phyloP scores from a whole-genome alignment of 805 yeast genomes.

The Nakazawaea sp. region DNA sequence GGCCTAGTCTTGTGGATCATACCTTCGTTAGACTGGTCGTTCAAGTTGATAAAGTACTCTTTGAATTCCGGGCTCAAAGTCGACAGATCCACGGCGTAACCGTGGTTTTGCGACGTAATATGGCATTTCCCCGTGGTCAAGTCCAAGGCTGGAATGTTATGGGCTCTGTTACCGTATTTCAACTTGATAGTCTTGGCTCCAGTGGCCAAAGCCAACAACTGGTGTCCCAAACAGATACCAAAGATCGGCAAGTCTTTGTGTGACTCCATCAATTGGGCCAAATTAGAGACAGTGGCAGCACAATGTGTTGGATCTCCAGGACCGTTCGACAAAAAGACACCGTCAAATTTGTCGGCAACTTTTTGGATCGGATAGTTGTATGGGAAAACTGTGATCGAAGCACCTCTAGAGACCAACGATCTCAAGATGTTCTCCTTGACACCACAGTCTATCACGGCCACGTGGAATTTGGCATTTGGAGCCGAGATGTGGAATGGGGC shows the following conservation, averaged over 20 bases:
- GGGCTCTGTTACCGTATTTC: constrained; percentile 98
- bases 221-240: constrained; percentile 98
- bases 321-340: constrained; percentile 90
- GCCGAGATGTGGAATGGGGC: constrained; percentile 87
- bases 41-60: constrained; percentile 87
- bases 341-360: constrained; percentile 89
- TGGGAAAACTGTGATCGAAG: constrained; percentile 94
- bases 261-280: constrained; percentile 61
- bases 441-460: constrained; percentile 96
- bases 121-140: constrained; percentile 88
- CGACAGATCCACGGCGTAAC: constrained; percentile 86
- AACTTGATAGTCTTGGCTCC: constrained; percentile 91
- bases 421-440: constrained; percentile 96
- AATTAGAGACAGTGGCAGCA: constrained; percentile 64
- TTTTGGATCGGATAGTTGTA: constrained; percentile 90
- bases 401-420: constrained; percentile 91
- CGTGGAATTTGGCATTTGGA: constrained; percentile 55
- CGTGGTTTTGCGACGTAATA: constrained; percentile 98
- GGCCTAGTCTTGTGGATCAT: constrained; percentile 87
- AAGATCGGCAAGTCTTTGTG: constrained; percentile 77
- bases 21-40: constrained; percentile 96
- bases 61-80: constrained; percentile 74
- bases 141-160: constrained; percentile 94
- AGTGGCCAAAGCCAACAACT: constrained; percentile 87
- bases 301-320: constrained; percentile 98